phyloP scores from a whole-genome alignment of 208 protist genomes.

The Borovskyia barvae region DNA sequence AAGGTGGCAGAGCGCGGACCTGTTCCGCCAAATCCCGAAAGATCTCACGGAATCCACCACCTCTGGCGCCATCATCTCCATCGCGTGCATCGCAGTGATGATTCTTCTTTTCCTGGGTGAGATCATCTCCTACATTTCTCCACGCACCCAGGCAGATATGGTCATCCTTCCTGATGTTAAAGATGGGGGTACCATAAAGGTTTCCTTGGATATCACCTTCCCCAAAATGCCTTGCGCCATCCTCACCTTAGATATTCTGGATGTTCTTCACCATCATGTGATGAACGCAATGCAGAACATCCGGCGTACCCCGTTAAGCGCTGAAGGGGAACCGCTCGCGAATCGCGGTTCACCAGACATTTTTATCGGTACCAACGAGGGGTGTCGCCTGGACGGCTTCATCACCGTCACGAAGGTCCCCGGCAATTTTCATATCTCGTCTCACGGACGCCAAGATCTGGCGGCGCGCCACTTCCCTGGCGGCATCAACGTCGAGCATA shows the following conservation, averaged over 20 bases:
- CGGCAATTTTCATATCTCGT: constrained; percentile 56
- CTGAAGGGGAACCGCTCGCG: constrained; percentile 11
- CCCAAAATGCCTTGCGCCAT: constrained; percentile 39
- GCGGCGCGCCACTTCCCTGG: constrained; percentile 10
- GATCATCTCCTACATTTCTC: constrained; percentile 36
- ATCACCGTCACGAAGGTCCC: constrained; percentile 50
- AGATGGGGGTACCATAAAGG: constrained; percentile 26
- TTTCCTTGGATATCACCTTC: constrained; percentile 39
- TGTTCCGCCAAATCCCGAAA: constrained; percentile 48
- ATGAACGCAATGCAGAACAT: constrained; percentile 38
- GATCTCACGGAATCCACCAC: constrained; percentile 55
- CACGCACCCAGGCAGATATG: constrained; percentile 44
- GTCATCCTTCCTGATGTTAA: constrained; percentile 26
- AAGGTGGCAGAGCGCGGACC: constrained; percentile 37
- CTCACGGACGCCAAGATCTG: constrained; percentile 22
- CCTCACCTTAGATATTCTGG: constrained; percentile 40
- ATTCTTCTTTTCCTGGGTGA: constrained; percentile 42
- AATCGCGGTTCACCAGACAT: constrained; percentile 3
- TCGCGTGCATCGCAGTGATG: constrained; percentile 39
- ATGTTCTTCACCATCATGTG: constrained; percentile 44
- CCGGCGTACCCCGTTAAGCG: constrained; percentile 23
- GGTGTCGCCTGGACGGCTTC: constrained; percentile 34
- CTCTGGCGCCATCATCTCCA: constrained; percentile 48
- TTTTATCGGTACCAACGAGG: constrained; percentile 27
- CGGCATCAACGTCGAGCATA: constrained; percentile 39